phyloP scores from a whole-genome alignment of 2,329 filamentous ascomycete genomes.

The Trichoderma sp. region DNA sequence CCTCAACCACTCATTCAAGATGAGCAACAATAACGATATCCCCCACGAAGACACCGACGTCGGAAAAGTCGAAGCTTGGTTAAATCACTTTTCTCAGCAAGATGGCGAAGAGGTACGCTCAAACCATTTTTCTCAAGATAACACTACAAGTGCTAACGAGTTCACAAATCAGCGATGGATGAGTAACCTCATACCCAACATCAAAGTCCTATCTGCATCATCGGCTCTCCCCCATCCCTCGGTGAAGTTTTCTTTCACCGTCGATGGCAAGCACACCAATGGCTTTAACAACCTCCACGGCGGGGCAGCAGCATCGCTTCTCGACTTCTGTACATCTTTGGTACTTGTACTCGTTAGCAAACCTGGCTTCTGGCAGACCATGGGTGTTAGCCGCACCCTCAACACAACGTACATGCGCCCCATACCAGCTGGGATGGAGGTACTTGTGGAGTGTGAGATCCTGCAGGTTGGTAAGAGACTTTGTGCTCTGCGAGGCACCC shows the following conservation, averaged over 20 bases:
- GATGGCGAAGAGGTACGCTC: background rate
- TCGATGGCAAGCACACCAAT: conserved; percentile 56
- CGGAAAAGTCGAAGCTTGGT: conserved; percentile 37
- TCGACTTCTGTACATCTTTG: conserved; percentile 65
- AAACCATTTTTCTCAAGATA: background rate
- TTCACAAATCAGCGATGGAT: conserved; percentile 46
- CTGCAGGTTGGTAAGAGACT: conserved; percentile 59
- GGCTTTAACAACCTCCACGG: conserved; percentile 58
- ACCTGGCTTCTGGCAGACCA: conserved; percentile 61
- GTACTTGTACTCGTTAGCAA: conserved; percentile 57
- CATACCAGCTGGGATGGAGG: conserved; percentile 50
- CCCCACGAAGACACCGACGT: conserved; percentile 36
- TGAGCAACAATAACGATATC: conserved; percentile 14
- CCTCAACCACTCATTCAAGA: background rate
- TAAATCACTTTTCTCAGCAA: conserved; percentile 18
- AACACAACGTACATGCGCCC: conserved; percentile 69
- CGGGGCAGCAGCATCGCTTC: conserved; percentile 65
- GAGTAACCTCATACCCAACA: conserved; percentile 41
- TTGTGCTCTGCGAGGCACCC: conserved; percentile 53
- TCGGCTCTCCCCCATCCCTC: conserved; percentile 39
- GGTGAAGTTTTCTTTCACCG: conserved; percentile 50
- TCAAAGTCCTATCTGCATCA: conserved; percentile 44
- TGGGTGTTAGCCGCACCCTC: conserved; percentile 67
- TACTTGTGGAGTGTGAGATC: conserved; percentile 58
- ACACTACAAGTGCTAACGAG: background rate